A percentile compares a stretch with the other conserved stretches of the same genome.
Evolutionary conservation across 805 yeast genomes (phyloP).

Genomic region (Candida ficus): DNA sequence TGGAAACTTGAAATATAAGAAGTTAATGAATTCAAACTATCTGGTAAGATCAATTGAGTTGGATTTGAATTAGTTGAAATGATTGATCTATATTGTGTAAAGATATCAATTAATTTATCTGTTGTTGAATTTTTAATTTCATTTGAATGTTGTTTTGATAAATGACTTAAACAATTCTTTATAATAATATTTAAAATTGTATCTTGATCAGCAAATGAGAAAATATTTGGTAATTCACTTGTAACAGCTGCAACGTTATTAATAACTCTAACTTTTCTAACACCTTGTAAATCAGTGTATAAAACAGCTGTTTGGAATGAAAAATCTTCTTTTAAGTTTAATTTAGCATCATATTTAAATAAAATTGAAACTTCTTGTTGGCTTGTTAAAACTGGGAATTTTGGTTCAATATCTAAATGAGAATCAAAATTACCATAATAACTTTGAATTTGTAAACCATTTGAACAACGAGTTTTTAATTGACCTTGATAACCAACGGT

Average conservation of each 20-base stretch:
- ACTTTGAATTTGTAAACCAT: slow-evolving; percentile 74
- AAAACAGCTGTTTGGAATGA: slow-evolving; percentile 89
- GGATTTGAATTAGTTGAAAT: slow-evolving; percentile 40
- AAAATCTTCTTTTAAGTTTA: slow-evolving; percentile 66
- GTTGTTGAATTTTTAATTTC: slow-evolving; percentile 50
- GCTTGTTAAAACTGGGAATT: slow-evolving; percentile 57
- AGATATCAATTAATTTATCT: slow-evolving; percentile 47
- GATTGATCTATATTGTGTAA: slow-evolving; percentile 52
- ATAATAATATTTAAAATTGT: slow-evolving; percentile 49
- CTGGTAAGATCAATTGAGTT: slow-evolving; percentile 75
- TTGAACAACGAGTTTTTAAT: slow-evolving; percentile 80
- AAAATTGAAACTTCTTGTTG: slow-evolving; percentile 67
- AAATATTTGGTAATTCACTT: slow-evolving; percentile 65
- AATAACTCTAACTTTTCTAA: slow-evolving; percentile 79
- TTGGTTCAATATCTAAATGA: slow-evolving; percentile 50
- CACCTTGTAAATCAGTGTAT: slow-evolving; percentile 74
- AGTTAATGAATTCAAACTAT: slow-evolving; percentile 67
- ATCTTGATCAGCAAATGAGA: slow-evolving; percentile 77
- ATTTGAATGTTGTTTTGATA: slow-evolving; percentile 38
- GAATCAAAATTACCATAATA: slow-evolving; percentile 58
- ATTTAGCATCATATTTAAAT: slow-evolving; percentile 70
- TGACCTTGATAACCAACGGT: slow-evolving; percentile 74
- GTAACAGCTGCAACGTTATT: slow-evolving; percentile 81
- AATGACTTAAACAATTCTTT: slow-evolving; percentile 39
- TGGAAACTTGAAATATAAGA: slow-evolving; percentile 62